phyloP scores from a whole-genome alignment of 768 basidiomycete species.

The Pleurotus platypus region DNA sequence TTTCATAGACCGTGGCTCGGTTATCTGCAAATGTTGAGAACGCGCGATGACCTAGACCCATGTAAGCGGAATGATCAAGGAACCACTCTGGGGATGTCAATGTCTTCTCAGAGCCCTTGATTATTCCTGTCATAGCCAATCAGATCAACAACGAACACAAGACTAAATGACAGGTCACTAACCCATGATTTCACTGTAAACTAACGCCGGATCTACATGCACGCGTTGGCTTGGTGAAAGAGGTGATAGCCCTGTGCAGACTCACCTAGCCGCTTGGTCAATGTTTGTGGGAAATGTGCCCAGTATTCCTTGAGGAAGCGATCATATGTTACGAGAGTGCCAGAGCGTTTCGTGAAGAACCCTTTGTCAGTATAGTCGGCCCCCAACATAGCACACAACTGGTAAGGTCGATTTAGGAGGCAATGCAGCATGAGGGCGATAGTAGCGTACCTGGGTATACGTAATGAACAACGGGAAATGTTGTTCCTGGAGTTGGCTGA shows the following conservation, averaged over 20 bases:
- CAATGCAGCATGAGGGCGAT: neutral
- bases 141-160: neutral
- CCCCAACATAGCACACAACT: slow-evolving; percentile 50
- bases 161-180: slow-evolving; percentile 5
- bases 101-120: slow-evolving; percentile 64
- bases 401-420: neutral
- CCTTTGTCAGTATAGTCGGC: slow-evolving; percentile 30
- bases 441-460: slow-evolving; percentile 49
- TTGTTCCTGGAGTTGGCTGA: slow-evolving; percentile 50
- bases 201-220: slow-evolving; percentile 52
- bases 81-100: slow-evolving; percentile 28
- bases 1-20: slow-evolving; percentile 42
- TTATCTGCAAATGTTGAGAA: slow-evolving; percentile 53
- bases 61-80: slow-evolving; percentile 43
- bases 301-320: slow-evolving; percentile 52
- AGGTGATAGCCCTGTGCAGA: neutral
- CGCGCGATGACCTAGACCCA: slow-evolving; percentile 43
- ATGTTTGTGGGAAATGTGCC: slow-evolving; percentile 49
- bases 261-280: slow-evolving; percentile 53
- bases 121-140: slow-evolving; percentile 36
- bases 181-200: slow-evolving; percentile 68
- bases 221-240: neutral
- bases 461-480: slow-evolving; percentile 74
- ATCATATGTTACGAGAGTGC: slow-evolving; percentile 38
- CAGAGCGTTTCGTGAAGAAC: neutral